A percentile compares a stretch with the other conserved stretches of the same genome.
Evolutionary conservation across 2,329 filamentous ascomycete genomes (phyloP).

Genomic region (Colletotrichum kahawae): DNA sequence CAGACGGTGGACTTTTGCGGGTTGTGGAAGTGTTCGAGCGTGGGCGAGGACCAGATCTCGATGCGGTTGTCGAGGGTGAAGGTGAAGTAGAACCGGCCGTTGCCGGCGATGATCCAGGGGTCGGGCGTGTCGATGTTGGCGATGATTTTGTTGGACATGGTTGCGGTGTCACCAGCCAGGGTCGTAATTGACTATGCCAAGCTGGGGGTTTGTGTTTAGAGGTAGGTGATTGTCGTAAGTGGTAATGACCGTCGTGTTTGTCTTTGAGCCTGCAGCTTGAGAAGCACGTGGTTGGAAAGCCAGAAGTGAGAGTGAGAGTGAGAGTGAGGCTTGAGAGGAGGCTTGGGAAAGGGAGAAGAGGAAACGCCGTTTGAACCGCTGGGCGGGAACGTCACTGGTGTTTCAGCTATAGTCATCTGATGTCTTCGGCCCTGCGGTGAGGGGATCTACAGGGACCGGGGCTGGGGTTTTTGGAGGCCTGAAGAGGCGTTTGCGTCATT

Average conservation of each 20-base stretch:
- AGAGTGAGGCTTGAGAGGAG: background rate
- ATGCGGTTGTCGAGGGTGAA: conserved; percentile 38
- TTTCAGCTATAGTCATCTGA: conserved; percentile 18
- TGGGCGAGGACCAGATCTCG: conserved; percentile 36
- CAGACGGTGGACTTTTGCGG: conserved; percentile 29
- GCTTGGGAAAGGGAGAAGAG: background rate
- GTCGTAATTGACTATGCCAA: background rate
- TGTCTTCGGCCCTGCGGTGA: background rate
- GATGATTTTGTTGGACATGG: conserved; percentile 34
- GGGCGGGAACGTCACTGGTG: conserved; percentile 3
- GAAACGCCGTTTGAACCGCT: background rate
- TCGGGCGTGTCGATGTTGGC: conserved; percentile 33
- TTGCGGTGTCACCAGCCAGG: background rate
- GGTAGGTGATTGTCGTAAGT: background rate
- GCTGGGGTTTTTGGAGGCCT: background rate
- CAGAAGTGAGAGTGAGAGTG: background rate
- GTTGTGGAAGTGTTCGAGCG: conserved; percentile 33
- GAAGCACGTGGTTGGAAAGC: background rate
- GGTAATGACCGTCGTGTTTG: background rate
- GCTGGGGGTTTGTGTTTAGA: background rate
- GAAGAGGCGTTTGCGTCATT: background rate
- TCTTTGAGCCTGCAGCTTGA: background rate
- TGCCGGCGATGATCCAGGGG: conserved; percentile 32
- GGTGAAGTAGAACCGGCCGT: conserved; percentile 33
- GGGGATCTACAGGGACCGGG: background rate